Evolutionary conservation across 768 basidiomycete species (phyloP).

Genomic region (Serendipita vermifera): DNA sequence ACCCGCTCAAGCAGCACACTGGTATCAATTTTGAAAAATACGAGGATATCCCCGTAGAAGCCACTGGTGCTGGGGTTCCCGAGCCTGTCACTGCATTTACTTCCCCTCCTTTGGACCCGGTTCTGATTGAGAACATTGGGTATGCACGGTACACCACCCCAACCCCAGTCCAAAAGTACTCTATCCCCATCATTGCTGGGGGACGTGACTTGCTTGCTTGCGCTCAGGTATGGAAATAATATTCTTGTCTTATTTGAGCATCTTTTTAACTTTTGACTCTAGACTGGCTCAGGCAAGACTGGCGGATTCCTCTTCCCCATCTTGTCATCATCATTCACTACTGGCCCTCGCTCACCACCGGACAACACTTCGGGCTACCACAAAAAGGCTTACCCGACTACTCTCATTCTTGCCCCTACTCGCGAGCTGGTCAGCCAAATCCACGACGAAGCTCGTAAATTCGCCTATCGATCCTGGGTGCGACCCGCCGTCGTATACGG

Average conservation of each 20-base stretch:
- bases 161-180: conserved; percentile 99
- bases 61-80: conserved; percentile 93
- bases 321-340: conserved; percentile 77
- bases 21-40: conserved; percentile 99
- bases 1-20: conserved; percentile 80
- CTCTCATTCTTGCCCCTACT: conserved; percentile 94
- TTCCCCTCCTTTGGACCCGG: conserved; percentile 77
- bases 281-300: conserved; percentile 99
- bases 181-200: conserved; percentile 90
- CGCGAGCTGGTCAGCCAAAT: conserved; percentile 99
- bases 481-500: conserved; percentile 98
- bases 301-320: conserved; percentile 99
- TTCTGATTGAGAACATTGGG: conserved; percentile 88
- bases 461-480: conserved; percentile 98
- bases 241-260: conserved; percentile 16
- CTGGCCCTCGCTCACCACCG: conserved; percentile 67
- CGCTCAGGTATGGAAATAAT: conserved; percentile 50
- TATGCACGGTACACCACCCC: conserved; percentile 89
- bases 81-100: conserved; percentile 84
- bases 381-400: conserved; percentile 91
- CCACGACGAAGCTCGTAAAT: conserved; percentile 97
- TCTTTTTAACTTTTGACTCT: conserved; percentile 20
- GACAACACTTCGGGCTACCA: conserved; percentile 30
- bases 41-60: conserved; percentile 98
- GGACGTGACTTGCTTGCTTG: conserved; percentile 83